phyloP scores from a whole-genome alignment of 2,329 filamentous ascomycete genomes.

The Lojkania enalia region DNA sequence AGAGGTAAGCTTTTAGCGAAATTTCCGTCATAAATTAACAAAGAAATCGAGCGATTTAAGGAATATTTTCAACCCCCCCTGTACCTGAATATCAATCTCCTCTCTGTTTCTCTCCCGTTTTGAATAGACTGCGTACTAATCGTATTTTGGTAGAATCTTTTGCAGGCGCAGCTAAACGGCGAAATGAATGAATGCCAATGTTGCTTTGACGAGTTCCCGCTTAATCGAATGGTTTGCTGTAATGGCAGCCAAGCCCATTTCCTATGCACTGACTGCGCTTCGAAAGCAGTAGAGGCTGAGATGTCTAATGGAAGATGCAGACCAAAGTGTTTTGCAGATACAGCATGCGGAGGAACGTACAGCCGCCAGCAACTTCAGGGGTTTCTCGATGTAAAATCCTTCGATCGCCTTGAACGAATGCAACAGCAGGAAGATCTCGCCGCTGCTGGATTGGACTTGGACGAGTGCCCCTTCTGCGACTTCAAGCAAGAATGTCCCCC shows the following conservation, averaged over 20 bases:
- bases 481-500: constrained; percentile 75
- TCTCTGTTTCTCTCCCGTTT: too few relatives aligned
- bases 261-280: constrained; percentile 72
- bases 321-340: constrained; percentile 69
- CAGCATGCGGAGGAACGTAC: constrained; percentile 64
- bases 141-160: too few relatives aligned
- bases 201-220: constrained; percentile 69
- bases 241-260: constrained; percentile 61
- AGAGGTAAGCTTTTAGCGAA: too few relatives aligned
- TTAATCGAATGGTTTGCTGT: constrained; percentile 72
- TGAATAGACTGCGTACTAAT: too few relatives aligned
- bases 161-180: constrained; percentile 36
- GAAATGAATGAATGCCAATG: constrained; percentile 70
- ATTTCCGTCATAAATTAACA: too few relatives aligned
- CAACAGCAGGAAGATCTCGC: constrained; percentile 71
- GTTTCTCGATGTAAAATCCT: constrained; percentile 62
- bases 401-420: constrained; percentile 67
- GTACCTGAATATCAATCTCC: too few relatives aligned
- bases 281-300: constrained; percentile 65
- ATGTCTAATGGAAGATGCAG: constrained; percentile 71
- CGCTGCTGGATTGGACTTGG: constrained; percentile 71
- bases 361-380: constrained; percentile 56
- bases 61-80: too few relatives aligned
- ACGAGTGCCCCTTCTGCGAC: constrained; percentile 79
- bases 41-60: too few relatives aligned